Percentiles rank a stretch among this genome's conserved stretches.
phyloP scores from a whole-genome alignment of 306 rosid species.

The Elaeagnus macrophylla region DNA sequence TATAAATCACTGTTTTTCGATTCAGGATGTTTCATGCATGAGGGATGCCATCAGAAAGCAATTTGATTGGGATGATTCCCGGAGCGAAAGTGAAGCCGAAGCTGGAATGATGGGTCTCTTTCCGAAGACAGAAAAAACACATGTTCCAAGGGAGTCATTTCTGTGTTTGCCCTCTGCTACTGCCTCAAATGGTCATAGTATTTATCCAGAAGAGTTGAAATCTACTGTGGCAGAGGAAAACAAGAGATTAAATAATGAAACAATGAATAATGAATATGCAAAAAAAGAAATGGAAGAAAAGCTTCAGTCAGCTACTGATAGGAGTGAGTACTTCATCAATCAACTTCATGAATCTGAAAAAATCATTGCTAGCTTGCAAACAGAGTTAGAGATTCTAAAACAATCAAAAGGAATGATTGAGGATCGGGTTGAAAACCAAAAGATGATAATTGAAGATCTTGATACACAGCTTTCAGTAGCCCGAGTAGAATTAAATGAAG shows the following conservation, averaged over 20 bases:
- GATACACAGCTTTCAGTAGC: constrained; percentile 37
- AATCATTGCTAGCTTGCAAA: constrained; percentile 37
- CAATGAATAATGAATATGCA: constrained; percentile 24
- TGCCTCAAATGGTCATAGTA: constrained; percentile 27
- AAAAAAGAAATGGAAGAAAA: constrained; percentile 37
- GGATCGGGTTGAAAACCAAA: constrained; percentile 34
- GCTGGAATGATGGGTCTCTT: constrained; percentile 36
- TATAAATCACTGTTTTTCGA: constrained; percentile 81
- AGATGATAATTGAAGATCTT: constrained; percentile 33
- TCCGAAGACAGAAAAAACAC: constrained; percentile 29
- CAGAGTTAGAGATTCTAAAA: constrained; percentile 36
- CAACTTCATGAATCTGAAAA: constrained; percentile 55
- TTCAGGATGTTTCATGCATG: constrained; percentile 87
- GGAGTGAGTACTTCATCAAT: constrained; percentile 31
- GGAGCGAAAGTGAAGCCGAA: constrained; percentile 69
- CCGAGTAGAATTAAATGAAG: constrained; percentile 46
- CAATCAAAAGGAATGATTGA: constrained; percentile 35
- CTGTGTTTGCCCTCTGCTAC: constrained; percentile 14
- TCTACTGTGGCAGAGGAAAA: constrained; percentile 28
- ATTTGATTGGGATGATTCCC: constrained; percentile 79
- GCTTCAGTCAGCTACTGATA: constrained; percentile 38
- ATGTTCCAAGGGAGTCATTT: constrained; percentile 24
- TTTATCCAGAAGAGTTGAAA: constrained; percentile 27
- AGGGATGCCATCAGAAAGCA: constrained; percentile 69
- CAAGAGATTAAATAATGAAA: constrained; percentile 25